Evolutionary conservation across 2,329 filamentous ascomycete genomes (phyloP), one percentile per base, ranked within the genome.

Genomic region (Raffaelea arxii): DNA sequence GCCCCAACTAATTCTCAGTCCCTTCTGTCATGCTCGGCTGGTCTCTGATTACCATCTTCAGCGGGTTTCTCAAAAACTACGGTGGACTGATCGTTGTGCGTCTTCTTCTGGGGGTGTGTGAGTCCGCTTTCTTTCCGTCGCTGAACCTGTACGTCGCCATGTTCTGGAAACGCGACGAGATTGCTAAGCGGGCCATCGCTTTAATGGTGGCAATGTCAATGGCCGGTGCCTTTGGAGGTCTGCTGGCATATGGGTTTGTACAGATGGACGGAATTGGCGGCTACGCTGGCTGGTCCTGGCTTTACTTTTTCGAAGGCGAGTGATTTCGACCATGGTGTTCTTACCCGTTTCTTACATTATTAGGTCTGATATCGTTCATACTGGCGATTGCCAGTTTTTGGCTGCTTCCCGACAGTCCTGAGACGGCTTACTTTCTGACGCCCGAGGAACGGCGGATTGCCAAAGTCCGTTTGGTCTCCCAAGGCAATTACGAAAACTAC

Each of bases 121-220:
- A 82, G 59, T 75, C 74, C 3, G 78, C 76, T 0, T 62, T 82
- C 1, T 80, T 82, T 51, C 77, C 78, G 0, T 75, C 76, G 0
- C 65, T 79, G 47, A 70, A 71, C 1, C 59, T 76, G 11, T 80
- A 80, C 46, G 5, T 51, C 16, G 30, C 37, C 38, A 49, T 48
- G 37, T 43, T 49, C 10, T 51, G 40, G 36, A 47, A 40, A 22
- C 36, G 37, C 23, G 50, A 51, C 14, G 50, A 51, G 42, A 38
- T 41, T 4, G 47, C 50, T 12, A 41, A 40, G 42, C 44, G 50
- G 3, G 39, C 40, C 3, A 23, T 24, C 4, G 18, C 40, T 18
- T 19, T 51, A 22, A 27, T 51, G 6, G 50, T 49, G 4, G 37
- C 44, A 6, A 27, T 42, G 18, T 24, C 49, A 14, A 35, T 49